Conservation (phyloP, 2,329 filamentous ascomycete species). For the Mycosphaerelloides madeirae region DNA sequence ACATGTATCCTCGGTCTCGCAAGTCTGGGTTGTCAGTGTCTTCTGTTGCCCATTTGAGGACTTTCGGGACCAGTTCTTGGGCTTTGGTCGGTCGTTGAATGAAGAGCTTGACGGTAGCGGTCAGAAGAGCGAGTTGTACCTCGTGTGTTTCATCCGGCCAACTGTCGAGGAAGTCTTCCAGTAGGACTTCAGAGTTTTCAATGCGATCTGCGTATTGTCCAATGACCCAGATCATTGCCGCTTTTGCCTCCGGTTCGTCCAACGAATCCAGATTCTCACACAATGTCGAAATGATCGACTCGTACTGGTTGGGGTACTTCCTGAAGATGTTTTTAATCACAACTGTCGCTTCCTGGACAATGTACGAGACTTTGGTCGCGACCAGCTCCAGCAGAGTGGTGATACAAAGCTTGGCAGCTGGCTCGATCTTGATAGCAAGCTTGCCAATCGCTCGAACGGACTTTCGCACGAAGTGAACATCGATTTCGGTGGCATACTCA, state of each 20-base stretch:
- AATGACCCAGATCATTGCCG: constrained; percentile 99
- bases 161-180: constrained; percentile 91
- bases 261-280: constrained; percentile 95
- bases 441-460: constrained; percentile 97
- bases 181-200: constrained; percentile 87
- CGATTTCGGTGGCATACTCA: constrained; percentile 96
- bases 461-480: constrained; percentile 97
- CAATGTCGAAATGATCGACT: constrained; percentile 91
- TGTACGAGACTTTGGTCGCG: constrained; percentile 96
- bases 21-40: constrained; percentile 99
- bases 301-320: constrained; percentile 98
- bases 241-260: constrained; percentile 96
- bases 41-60: constrained; percentile 97
- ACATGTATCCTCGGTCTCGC: constrained; percentile 96
- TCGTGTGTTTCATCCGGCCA: constrained; percentile 94
- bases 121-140: constrained; percentile 89
- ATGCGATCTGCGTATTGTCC: constrained; percentile 96
- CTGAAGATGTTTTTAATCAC: constrained; percentile 99
- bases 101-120: constrained; percentile 95
- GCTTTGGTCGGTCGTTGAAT: constrained; percentile 95
- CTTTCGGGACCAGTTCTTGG: constrained; percentile 86
- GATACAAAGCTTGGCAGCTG: constrained; percentile 84
- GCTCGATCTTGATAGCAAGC: constrained; percentile 97
- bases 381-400: constrained; percentile 88
- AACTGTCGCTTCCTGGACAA: constrained; percentile 96